These are phyloP conservation scores for Coniophora puteana DNA, from an alignment of 1,284 basidiomycete species.

Conservation along the genomic window DNA sequence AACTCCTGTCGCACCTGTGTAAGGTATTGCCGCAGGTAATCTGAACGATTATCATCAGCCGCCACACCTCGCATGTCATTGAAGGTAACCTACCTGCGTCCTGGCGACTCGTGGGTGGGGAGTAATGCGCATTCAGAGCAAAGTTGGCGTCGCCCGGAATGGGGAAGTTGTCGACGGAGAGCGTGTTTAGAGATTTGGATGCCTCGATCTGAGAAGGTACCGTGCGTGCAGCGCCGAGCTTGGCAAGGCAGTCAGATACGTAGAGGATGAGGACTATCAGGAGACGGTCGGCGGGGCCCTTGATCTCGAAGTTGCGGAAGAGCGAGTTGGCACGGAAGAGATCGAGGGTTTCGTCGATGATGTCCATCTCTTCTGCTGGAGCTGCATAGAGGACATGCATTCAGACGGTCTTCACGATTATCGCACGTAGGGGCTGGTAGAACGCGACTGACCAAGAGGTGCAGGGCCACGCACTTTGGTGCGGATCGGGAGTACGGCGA, in stretches of 20 bases:
- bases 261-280: constrained; percentile 98
- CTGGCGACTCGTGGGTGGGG: constrained; percentile 69
- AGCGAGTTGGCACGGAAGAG: constrained; percentile 99
- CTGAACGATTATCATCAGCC: constrained; percentile 35
- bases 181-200: constrained; percentile 82
- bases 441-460: constrained; percentile 58
- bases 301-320: constrained; percentile 99
- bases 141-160: constrained; percentile 97
- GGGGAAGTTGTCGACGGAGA: constrained; percentile 90
- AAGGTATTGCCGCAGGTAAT: constrained; percentile 88
- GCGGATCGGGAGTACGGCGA: constrained; percentile 88
- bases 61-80: constrained; percentile 2
- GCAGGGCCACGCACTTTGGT: constrained; percentile 92
- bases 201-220: constrained; percentile 83
- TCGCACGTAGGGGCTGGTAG: constrained; percentile 4
- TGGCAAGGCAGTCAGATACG: constrained; percentile 95
- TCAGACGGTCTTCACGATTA: no score
- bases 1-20: constrained; percentile 92
- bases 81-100: constrained; percentile 71
- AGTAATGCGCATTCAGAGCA: constrained; percentile 90
- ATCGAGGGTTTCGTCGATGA: constrained; percentile 95
- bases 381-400: constrained; percentile 37
- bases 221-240: constrained; percentile 68
- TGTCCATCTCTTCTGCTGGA: constrained; percentile 79
- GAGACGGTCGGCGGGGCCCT: constrained; percentile 93